These are phyloP conservation scores for Endocladia muricata DNA, from an alignment of 31 red algal species.

Conservation along the genomic window DNA sequence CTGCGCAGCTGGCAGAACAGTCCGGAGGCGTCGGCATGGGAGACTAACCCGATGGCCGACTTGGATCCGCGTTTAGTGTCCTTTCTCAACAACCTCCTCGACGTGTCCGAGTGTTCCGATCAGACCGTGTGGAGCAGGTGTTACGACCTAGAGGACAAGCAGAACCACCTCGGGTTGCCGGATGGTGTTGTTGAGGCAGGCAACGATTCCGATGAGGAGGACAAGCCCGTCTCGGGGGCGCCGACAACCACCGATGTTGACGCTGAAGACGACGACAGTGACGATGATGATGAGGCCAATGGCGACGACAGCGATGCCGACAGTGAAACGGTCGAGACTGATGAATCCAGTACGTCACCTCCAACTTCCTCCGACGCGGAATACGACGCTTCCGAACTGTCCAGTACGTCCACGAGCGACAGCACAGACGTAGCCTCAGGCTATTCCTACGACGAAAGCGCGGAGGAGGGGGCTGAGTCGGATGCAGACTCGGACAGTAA, in stretches of 20 bases:
- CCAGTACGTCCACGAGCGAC: too few relatives aligned
- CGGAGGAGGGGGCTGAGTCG: too few relatives aligned
- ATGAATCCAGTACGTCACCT: too few relatives aligned
- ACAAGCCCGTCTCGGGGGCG: not conserved
- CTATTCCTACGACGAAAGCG: too few relatives aligned
- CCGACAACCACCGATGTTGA: not conserved
- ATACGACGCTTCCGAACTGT: too few relatives aligned
- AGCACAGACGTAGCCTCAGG: too few relatives aligned
- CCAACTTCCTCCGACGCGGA: too few relatives aligned
- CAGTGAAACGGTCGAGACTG: too few relatives aligned
- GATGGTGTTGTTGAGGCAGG: not conserved
- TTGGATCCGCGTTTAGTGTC: not conserved
- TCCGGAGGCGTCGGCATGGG: slow-evolving; percentile 17
- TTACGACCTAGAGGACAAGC: slow-evolving; percentile 27
- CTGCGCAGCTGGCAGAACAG: slow-evolving; percentile 40
- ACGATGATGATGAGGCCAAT: not conserved
- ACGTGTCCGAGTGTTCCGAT: slow-evolving; percentile 5
- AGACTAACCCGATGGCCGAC: slow-evolving; percentile 14
- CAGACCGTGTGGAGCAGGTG: slow-evolving; percentile 17
- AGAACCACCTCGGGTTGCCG: slow-evolving; percentile 17
- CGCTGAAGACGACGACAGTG: not conserved
- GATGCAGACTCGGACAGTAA: too few relatives aligned
- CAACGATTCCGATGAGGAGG: not conserved
- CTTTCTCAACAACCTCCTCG: slow-evolving; percentile 10
- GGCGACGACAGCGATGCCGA: not conserved